Evolutionary conservation across 345 rosid genomes (phyloP).

Genomic region (Syzygium oleosum): DNA sequence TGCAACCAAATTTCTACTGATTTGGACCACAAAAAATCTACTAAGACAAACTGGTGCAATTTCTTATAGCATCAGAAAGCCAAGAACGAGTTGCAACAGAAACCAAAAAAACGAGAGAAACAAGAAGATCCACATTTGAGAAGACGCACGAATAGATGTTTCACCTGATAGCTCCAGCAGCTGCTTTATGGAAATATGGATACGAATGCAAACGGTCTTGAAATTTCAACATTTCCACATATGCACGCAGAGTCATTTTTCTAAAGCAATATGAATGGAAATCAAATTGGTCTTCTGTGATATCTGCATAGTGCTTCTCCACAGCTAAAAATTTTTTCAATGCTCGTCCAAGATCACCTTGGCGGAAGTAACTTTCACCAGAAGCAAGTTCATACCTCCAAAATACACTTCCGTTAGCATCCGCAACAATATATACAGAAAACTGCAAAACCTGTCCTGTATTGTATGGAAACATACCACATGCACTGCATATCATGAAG

Average conservation of each 20-base stretch:
- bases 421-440: not conserved
- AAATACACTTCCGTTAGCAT: not conserved
- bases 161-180: conserved; percentile 89
- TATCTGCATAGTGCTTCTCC: conserved; percentile 99
- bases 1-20: not conserved
- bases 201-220: conserved; percentile 95
- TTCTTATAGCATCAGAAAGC: not conserved
- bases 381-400: conserved; percentile 98
- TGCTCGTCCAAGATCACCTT: conserved; percentile 94
- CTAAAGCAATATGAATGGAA: conserved; percentile 99
- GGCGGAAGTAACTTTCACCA: conserved; percentile 92
- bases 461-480: conserved; percentile 52
- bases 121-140: not conserved
- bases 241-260: conserved; percentile 94
- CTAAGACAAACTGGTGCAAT: not conserved
- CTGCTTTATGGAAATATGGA: conserved; percentile 92
- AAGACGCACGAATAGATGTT: conserved; percentile 1
- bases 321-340: conserved; percentile 88
- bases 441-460: not conserved
- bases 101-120: not conserved
- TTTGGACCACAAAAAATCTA: not conserved
- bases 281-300: conserved; percentile 96
- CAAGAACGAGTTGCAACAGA: not conserved
- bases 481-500: conserved; percentile 99
- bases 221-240: conserved; percentile 96